Percentiles rank a stretch among this genome's conserved stretches.
These are phyloP conservation scores for Sinapis alba DNA, from an alignment of 441 rosid species.

Conservation along the genomic window DNA sequence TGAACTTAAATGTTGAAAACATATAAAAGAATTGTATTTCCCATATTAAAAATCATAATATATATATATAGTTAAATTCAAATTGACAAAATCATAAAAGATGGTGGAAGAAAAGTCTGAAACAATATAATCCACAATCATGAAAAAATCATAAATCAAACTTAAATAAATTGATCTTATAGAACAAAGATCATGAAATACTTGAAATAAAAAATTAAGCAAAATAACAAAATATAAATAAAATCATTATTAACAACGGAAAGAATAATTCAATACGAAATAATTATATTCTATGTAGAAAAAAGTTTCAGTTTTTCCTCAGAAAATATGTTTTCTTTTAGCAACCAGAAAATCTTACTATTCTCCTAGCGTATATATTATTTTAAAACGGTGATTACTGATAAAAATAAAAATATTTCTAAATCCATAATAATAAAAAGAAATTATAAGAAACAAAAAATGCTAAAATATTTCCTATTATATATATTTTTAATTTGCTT, in stretches of 20 bases:
- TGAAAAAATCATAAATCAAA: background rate
- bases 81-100: background rate
- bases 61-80: background rate
- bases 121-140: background rate
- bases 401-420: background rate
- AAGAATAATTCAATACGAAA: background rate
- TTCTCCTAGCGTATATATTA: no score
- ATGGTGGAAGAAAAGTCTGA: background rate
- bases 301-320: background rate
- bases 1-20: background rate
- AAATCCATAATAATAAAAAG: background rate
- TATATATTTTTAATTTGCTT: background rate
- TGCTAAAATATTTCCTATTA: background rate
- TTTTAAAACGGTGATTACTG: background rate
- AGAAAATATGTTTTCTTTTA: no score
- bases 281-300: background rate
- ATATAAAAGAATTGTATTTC: background rate
- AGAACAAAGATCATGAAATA: background rate
- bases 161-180: background rate
- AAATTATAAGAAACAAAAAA: background rate
- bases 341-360: no score
- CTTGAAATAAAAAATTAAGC: background rate
- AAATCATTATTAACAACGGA: background rate
- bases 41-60: background rate
- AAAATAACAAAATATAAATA: background rate